Percentiles rank a stretch among this genome's conserved stretches.
Evolutionary conservation across 352 stramenopile species (phyloP).

Genomic region (Pilasporangium apinafurcum): DNA sequence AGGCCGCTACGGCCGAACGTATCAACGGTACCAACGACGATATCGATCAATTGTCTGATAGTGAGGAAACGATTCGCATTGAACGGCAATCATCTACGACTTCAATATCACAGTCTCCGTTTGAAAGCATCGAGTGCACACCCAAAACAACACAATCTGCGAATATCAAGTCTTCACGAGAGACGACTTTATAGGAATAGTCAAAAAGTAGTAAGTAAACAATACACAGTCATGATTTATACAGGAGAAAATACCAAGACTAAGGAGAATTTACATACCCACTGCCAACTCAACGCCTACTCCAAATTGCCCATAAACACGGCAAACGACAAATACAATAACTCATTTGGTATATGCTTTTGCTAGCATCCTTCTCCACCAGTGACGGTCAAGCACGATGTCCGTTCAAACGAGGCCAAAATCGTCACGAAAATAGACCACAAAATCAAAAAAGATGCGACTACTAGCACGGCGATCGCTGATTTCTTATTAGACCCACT

Average conservation of each 20-base stretch:
- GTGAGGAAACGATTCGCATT: constrained; percentile 6
- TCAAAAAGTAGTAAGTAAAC: too few relatives aligned
- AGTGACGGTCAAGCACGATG: constrained; percentile 54
- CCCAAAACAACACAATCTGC: too few relatives aligned
- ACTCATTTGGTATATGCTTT: background rate
- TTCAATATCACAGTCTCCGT: too few relatives aligned
- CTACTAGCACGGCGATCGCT: constrained; percentile 17
- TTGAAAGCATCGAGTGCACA: too few relatives aligned
- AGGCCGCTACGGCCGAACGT: constrained; percentile 5
- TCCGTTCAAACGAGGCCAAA: constrained; percentile 41
- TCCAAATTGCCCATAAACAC: too few relatives aligned
- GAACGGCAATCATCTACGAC: constrained; percentile 2
- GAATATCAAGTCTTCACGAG: too few relatives aligned
- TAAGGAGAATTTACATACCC: too few relatives aligned
- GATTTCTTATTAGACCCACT: constrained; percentile 3
- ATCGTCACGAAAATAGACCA: constrained; percentile 50
- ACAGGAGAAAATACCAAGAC: too few relatives aligned
- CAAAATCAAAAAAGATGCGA: constrained; percentile 31
- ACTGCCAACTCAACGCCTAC: constrained; percentile 1
- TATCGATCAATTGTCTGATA: constrained; percentile 7
- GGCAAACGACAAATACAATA: background rate
- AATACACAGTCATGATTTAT: too few relatives aligned
- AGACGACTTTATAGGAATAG: too few relatives aligned
- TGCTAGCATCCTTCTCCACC: constrained; percentile 55
- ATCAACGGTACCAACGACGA: constrained; percentile 1